Base-by-base conservation (phyloP, 2,329 filamentous ascomycete species). In the Dothideomycetes sp. region DNA sequence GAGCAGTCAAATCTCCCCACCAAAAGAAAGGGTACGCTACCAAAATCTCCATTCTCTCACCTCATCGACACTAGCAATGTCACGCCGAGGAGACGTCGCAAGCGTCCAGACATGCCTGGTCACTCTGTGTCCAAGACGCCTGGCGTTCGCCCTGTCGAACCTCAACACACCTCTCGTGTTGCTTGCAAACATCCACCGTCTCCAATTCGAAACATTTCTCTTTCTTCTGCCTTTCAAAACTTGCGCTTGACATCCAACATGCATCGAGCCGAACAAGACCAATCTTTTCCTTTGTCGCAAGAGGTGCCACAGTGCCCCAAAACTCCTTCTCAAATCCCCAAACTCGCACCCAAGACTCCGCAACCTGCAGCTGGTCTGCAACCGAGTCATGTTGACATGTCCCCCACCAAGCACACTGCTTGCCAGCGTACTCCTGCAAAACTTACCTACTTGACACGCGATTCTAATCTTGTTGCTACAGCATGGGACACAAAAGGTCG, bases 401-500 rank as follows among this genome's bases (percentile, higher is more conserved):
- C 44, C 36, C 36, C 33, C 22, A 40, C 32, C 34, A 47, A 40
- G 33, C 33, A 35, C 31, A 41, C 34, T 30, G 19, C 39, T 41
- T 33, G 32, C 19, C 34, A 42, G 41, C 31, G 33, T 37, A 44
- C 44, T 15, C 48, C 56, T 55, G 41, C 19, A 37, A 45, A 70
- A 40, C 46, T 43, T 40, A 42, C 41, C 8, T 56, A 43, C 66
- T 68, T 89, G 53, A 80, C 73, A 49, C 82, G 79, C 65, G 65
- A 79, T 69, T 85, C 87, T 78, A 81, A 84, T 71, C 64, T 73
- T 48, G 70, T 66, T 62, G 56, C 59, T 57, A 66, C 73, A 84
- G 82, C 74, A 53, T 89, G 81, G 73, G 86, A 95, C 57, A 77
- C 87, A 49, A 80, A 87, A 51, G 75, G 75, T 45, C 77, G 81